phyloP scores from a whole-genome alignment of 352 stramenopile genomes.

The Proteromonas lacertae region DNA sequence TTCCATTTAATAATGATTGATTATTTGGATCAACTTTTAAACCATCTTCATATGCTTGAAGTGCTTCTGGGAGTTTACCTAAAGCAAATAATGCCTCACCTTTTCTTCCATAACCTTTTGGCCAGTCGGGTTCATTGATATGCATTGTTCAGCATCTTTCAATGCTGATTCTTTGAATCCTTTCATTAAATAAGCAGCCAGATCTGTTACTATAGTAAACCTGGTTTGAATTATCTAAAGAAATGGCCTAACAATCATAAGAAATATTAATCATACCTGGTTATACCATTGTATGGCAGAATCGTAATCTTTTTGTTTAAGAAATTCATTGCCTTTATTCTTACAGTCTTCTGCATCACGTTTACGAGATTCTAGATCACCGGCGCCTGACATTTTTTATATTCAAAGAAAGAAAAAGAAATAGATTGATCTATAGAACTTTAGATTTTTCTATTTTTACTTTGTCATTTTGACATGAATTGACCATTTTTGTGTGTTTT shows the following conservation, averaged over 20 bases:
- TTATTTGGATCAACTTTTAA: conserved; percentile 59
- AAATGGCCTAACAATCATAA: conserved; percentile 38
- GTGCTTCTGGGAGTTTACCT: conserved; percentile 31
- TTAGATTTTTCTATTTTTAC: too few species aligned
- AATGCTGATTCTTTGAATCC: conserved; percentile 39
- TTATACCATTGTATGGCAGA: background rate
- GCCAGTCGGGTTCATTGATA: conserved; percentile 65
- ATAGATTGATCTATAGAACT: too few species aligned
- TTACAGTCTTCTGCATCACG: too few species aligned
- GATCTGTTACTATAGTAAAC: conserved; percentile 94
- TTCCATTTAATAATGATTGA: conserved; percentile 42
- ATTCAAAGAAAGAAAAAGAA: too few species aligned
- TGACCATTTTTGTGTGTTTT: too few species aligned
- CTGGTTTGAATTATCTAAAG: conserved; percentile 61
- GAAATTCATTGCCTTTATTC: too few species aligned
- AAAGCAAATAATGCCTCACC: conserved; percentile 79
- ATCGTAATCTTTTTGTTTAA: too few species aligned
- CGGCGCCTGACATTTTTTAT: too few species aligned
- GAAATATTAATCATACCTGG: background rate
- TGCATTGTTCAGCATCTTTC: conserved; percentile 73
- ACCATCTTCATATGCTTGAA: conserved; percentile 27
- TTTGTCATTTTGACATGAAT: too few species aligned
- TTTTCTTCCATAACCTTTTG: conserved; percentile 87
- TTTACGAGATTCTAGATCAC: too few species aligned
- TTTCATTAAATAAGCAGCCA: conserved; percentile 64